Evolutionary conservation across 257 asterid genomes (phyloP), one percentile per base, ranked within the genome.

Genomic region (Plantago major): DNA sequence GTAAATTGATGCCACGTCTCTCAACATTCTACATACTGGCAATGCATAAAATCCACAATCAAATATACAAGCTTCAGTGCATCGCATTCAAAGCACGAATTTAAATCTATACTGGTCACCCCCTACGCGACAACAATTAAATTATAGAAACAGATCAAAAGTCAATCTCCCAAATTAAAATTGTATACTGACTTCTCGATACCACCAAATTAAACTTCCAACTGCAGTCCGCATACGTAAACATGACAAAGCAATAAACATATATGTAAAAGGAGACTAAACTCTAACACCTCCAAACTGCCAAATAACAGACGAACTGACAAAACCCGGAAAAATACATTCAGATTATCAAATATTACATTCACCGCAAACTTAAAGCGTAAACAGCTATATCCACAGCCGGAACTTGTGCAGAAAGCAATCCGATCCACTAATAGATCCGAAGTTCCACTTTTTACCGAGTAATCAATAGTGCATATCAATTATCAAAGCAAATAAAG

Each of bases 131-230:
- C 40, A 33, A 33, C 40, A 33, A 33, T 4, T 7, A 7, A 22
- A 22, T 22, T 22, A 33, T 33, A 15, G 8, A 44, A 66, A 64
- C 66, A 48, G 62, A 74, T 69, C 72, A 44, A 48, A 58, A 47
- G 57, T 4, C 52, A 37, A 49, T 46, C 42, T 19, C 42, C 37
- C 12, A 18, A 15, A 56, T 10, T 42, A 46, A 61, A 26, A 64
- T 7, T 40, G 51, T 28, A 47, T 43, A n/a, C 50, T 28, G 3
- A 63, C 67, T 40, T 22, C 59, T 26, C 1, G 4, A 57, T 44
- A 28, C 17, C 4, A 38, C 15, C 54, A 42, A 52, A 55, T 9
- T 11, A 42, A 54, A 57, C 26, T 33, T 11, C 54, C 17, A 30
- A 15, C 46, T 55, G 60, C 48, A 58, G 47, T 50, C 28, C 28